Percentiles rank a stretch among this genome's conserved stretches.
phyloP scores from a whole-genome alignment of 2,329 filamentous ascomycete genomes.

The Penicillium digitatum region DNA sequence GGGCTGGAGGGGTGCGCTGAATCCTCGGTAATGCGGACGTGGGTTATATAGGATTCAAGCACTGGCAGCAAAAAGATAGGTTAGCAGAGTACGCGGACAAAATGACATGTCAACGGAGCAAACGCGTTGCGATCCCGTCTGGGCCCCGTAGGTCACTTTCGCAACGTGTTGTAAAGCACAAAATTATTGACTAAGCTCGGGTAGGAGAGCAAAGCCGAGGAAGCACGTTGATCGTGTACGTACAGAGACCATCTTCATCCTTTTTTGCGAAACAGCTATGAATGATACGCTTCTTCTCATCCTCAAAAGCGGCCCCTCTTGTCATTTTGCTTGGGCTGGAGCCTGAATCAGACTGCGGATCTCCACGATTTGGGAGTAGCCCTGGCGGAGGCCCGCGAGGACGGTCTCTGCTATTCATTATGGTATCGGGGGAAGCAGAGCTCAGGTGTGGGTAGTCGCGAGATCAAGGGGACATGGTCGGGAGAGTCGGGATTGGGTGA shows the following conservation, averaged over 20 bases:
- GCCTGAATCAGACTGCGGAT: conserved; percentile 31
- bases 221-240: conserved; percentile 37
- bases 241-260: conserved; percentile 81
- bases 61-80: conserved; percentile 47
- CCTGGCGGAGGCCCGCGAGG: conserved; percentile 32
- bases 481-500: conserved; percentile 16
- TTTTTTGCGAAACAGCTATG: conserved; percentile 91
- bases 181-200: not conserved
- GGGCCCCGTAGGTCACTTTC: not conserved
- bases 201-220: not conserved
- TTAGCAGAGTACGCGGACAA: conserved; percentile 17
- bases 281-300: conserved; percentile 91
- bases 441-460: conserved; percentile 24
- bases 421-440: conserved; percentile 20
- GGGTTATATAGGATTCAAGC: conserved; percentile 94
- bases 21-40: conserved; percentile 88
- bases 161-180: not conserved
- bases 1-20: conserved; percentile 75
- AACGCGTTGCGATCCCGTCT: not conserved
- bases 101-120: not conserved
- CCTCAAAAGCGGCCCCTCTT: conserved; percentile 82
- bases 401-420: conserved; percentile 39
- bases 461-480: conserved; percentile 35
- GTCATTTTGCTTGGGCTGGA: conserved; percentile 35
- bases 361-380: conserved; percentile 30